Evolutionary conservation across 148 eudicot genomes (phyloP).

Genomic region (Persicaria maculosa): DNA sequence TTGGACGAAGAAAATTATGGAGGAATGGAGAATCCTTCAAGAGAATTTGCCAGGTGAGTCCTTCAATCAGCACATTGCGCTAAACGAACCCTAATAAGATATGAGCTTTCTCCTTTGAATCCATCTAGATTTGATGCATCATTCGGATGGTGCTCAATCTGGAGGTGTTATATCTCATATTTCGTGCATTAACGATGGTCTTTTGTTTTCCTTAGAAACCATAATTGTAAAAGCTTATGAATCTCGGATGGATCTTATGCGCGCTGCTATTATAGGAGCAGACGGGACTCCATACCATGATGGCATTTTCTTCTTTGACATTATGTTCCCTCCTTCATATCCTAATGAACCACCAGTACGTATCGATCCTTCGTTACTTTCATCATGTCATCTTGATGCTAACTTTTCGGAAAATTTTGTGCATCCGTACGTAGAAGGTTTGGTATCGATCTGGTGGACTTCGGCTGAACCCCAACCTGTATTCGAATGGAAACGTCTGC

Average conservation of each 20-base stretch:
- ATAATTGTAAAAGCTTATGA: slow-evolving; percentile 63
- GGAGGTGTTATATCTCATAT: no score
- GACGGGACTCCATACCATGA: slow-evolving; percentile 88
- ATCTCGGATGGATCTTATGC: slow-evolving; percentile 62
- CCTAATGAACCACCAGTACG: slow-evolving; percentile 65
- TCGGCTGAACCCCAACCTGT: slow-evolving; percentile 72
- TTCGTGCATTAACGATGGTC: no score
- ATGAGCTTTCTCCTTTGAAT: no score
- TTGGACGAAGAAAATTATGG: slow-evolving; percentile 76
- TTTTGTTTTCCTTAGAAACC: slow-evolving; percentile 28
- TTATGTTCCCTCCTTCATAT: slow-evolving; percentile 50
- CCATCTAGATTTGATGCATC: no score
- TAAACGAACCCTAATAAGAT: no score
- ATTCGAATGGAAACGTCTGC: slow-evolving; percentile 75
- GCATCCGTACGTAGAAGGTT: slow-evolving; percentile 41
- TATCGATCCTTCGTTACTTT: slow-evolving; percentile 4
- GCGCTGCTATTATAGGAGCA: slow-evolving; percentile 63
- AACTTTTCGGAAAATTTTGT: no score
- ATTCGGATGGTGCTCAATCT: no score
- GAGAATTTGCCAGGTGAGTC: slow-evolving; percentile 63
- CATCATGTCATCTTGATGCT: no score
- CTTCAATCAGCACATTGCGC: no score
- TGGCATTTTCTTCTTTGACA: slow-evolving; percentile 73
- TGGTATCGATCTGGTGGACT: slow-evolving; percentile 69
- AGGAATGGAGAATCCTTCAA: slow-evolving; percentile 72